Evolutionary conservation across 192 early-diverging fungal species (phyloP).

Genomic region (Phycomyces nitens): DNA sequence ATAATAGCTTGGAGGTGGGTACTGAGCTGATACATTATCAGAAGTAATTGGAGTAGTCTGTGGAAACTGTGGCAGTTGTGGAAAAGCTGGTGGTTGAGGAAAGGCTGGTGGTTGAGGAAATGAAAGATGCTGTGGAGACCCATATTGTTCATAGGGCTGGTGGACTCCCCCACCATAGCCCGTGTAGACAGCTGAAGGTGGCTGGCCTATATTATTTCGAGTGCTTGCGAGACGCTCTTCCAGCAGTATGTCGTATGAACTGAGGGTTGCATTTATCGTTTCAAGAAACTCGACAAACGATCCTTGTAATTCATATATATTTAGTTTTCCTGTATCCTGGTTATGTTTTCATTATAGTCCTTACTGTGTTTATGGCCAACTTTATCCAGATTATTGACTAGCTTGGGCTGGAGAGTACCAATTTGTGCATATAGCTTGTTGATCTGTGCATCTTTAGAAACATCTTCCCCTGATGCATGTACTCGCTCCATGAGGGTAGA

Average conservation of each 20-base stretch:
- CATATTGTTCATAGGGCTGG: neutral
- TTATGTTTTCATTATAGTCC: neutral
- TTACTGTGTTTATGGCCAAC: slow-evolving; percentile 74
- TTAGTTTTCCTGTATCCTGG: neutral
- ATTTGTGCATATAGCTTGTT: slow-evolving; percentile 83
- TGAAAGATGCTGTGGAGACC: neutral
- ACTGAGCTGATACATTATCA: slow-evolving; percentile 2
- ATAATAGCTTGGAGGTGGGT: neutral
- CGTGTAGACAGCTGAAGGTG: slow-evolving; percentile 4
- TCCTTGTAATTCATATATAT: slow-evolving; percentile 1
- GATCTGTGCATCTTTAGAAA: slow-evolving; percentile 73
- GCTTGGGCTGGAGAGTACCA: slow-evolving; percentile 78
- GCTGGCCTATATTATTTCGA: slow-evolving; percentile 21
- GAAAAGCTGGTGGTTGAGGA: neutral
- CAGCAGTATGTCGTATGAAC: slow-evolving; percentile 84
- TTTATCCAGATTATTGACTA: slow-evolving; percentile 68
- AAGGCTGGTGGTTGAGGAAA: neutral
- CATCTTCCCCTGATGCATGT: slow-evolving; percentile 67
- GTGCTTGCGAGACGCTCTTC: slow-evolving; percentile 56
- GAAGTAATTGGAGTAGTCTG: neutral
- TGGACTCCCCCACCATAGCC: neutral
- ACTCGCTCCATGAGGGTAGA: slow-evolving; percentile 79
- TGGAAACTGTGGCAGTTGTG: neutral
- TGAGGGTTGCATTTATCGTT: slow-evolving; percentile 76
- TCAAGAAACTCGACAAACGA: slow-evolving; percentile 73